A percentile compares a stretch with the other conserved stretches of the same genome.
phyloP scores from a whole-genome alignment of 2,329 filamentous ascomycete species.

The Dothideomycetes sp. region DNA sequence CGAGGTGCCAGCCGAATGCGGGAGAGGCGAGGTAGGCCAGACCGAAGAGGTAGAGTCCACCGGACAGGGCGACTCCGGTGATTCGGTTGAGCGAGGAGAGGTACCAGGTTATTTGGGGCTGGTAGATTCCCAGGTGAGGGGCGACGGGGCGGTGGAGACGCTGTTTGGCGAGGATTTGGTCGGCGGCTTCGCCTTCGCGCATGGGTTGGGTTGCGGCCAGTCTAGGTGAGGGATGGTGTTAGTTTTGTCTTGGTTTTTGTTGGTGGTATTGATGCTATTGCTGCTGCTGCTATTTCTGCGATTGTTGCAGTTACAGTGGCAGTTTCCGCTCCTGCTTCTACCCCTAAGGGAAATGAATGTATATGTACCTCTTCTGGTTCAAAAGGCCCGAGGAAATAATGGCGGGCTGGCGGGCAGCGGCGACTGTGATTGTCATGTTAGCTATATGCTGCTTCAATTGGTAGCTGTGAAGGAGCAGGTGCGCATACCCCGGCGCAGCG shows the following conservation, averaged over 20 bases:
- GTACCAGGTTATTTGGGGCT: constrained; percentile 76
- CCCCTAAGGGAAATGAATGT: no score
- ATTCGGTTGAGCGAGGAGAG: constrained; percentile 67
- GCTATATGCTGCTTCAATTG: constrained; percentile 1
- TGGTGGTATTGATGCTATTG: no score
- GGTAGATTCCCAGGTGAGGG: constrained; percentile 80
- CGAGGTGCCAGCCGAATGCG: constrained; percentile 59
- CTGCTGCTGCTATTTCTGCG: no score
- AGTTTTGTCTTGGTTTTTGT: constrained; percentile 9
- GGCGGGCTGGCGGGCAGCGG: constrained; percentile 32
- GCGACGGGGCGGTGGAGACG: constrained; percentile 71
- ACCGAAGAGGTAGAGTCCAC: constrained; percentile 68
- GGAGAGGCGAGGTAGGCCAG: constrained; percentile 72
- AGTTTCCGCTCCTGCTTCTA: no score
- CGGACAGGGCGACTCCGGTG: constrained; percentile 64
- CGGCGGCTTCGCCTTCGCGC: constrained; percentile 38
- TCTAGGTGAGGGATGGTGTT: constrained; percentile 13
- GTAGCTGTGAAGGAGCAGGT: no score
- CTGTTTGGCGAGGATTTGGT: constrained; percentile 66
- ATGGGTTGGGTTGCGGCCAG: constrained; percentile 47
- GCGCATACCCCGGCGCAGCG: constrained; percentile 30
- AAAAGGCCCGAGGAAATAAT: constrained; percentile 31
- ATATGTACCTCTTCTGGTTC: constrained; percentile 36
- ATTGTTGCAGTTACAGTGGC: no score
- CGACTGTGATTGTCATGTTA: constrained; percentile 21